A percentile compares a stretch with the other conserved stretches of the same genome.
These are phyloP conservation scores for Candida sphagnicola DNA, from an alignment of 805 yeast species.

Conservation along the genomic window DNA sequence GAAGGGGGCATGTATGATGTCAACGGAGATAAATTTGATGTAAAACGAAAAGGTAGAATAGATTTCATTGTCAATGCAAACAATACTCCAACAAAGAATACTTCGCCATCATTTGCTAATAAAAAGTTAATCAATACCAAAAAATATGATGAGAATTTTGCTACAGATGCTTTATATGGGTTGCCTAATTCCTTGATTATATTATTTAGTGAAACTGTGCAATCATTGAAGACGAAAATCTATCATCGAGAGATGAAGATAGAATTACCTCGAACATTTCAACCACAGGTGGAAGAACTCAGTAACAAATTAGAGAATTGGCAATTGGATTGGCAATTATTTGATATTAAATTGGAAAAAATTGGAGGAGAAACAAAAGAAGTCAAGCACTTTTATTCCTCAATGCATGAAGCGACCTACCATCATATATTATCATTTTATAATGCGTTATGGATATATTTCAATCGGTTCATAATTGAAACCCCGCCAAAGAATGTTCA, in stretches of 20 bases:
- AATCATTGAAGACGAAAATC: slow-evolving; percentile 58
- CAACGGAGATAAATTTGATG: slow-evolving; percentile 28
- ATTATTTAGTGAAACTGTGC: slow-evolving; percentile 69
- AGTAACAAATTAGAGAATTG: slow-evolving; percentile 56
- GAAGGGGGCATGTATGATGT: slow-evolving; percentile 25
- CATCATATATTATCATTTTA: slow-evolving; percentile 81
- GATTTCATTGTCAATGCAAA: slow-evolving; percentile 17
- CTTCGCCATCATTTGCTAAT: slow-evolving; percentile 39
- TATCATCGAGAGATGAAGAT: slow-evolving; percentile 37
- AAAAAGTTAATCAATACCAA: slow-evolving; percentile 43
- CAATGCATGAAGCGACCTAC: slow-evolving; percentile 67
- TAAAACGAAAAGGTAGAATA: slow-evolving; percentile 15
- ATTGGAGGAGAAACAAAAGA: slow-evolving; percentile 9
- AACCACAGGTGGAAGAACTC: slow-evolving; percentile 16
- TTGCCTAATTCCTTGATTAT: slow-evolving; percentile 75
- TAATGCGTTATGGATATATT: slow-evolving; percentile 67
- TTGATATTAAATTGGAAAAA: slow-evolving; percentile 18
- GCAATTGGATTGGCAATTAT: slow-evolving; percentile 72
- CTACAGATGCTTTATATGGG: slow-evolving; percentile 81
- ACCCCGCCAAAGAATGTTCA: slow-evolving; percentile 57
- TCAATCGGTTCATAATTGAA: slow-evolving; percentile 58
- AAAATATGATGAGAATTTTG: slow-evolving; percentile 53
- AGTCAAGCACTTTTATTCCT: slow-evolving; percentile 36
- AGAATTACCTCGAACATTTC: slow-evolving; percentile 22
- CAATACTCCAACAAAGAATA: slow-evolving; percentile 9